Conservation (phyloP, 306 rosid genomes). For the Sphenostylis stenocarpa region DNA sequence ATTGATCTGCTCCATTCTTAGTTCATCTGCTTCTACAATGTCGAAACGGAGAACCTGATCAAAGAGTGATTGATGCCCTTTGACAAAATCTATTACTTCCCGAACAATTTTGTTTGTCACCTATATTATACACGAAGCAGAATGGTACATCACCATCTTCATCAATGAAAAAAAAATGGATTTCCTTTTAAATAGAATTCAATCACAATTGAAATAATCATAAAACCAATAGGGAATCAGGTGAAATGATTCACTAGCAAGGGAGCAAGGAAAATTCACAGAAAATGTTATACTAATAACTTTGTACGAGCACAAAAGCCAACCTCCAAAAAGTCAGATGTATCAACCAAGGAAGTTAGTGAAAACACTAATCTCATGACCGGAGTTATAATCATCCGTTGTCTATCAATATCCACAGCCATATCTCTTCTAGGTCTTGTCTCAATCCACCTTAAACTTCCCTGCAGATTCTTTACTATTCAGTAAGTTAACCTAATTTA, state of each 20-base stretch:
- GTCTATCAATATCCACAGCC: slow-evolving; percentile 71
- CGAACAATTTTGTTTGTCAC: slow-evolving; percentile 93
- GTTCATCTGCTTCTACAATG: slow-evolving; percentile 70
- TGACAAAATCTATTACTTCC: slow-evolving; percentile 83
- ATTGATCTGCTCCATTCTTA: slow-evolving; percentile 84
- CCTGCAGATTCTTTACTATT: slow-evolving; percentile 50
- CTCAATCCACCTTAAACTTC: slow-evolving; percentile 73
- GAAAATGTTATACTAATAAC: background rate
- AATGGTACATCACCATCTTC: background rate
- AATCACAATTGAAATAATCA: slow-evolving; percentile 7
- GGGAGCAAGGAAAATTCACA: slow-evolving; percentile 10
- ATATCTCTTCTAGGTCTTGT: slow-evolving; percentile 57
- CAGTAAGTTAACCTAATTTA: slow-evolving; percentile 23
- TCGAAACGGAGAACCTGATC: slow-evolving; percentile 78
- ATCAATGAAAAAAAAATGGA: slow-evolving; percentile 8
- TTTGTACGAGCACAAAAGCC: slow-evolving; percentile 30
- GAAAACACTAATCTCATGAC: slow-evolving; percentile 82
- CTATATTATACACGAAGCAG: slow-evolving; percentile 38
- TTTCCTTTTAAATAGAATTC: background rate
- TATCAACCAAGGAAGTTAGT: slow-evolving; percentile 76
- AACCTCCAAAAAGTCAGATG: slow-evolving; percentile 90
- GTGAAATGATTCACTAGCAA: slow-evolving; percentile 5
- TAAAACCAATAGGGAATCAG: background rate
- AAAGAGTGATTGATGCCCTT: slow-evolving; percentile 76
- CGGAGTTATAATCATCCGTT: slow-evolving; percentile 66